Conservation (phyloP, 495 filamentous ascomycete genomes). For the Tetracladium setigerum region DNA sequence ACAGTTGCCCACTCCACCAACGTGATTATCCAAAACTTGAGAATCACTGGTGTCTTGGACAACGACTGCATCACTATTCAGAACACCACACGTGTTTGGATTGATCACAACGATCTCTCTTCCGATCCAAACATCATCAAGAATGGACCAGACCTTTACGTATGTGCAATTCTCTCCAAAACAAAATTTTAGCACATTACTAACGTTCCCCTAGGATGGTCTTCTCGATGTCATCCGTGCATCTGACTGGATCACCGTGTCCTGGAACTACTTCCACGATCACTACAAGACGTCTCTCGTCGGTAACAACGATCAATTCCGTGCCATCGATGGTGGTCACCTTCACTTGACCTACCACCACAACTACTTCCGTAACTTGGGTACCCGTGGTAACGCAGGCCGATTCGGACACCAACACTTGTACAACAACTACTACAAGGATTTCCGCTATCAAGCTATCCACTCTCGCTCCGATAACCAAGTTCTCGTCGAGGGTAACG, state of each 20-base stretch:
- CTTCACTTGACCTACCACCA: conserved; percentile 45
- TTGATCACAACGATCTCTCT: conserved; percentile 46
- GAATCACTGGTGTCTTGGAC: conserved; percentile 33
- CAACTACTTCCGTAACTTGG: conserved; percentile 50
- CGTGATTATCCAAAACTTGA: conserved; percentile 45
- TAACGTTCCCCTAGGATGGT: conserved; percentile 25
- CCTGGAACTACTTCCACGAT: conserved; percentile 44
- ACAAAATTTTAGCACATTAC: conserved; percentile 28
- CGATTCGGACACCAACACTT: conserved; percentile 44
- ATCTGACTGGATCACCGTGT: conserved; percentile 42
- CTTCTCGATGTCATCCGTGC: conserved; percentile 34
- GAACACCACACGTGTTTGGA: conserved; percentile 40
- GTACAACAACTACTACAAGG: conserved; percentile 25
- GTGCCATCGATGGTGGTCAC: conserved; percentile 36
- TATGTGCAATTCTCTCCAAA: conserved; percentile 29
- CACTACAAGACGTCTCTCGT: conserved; percentile 50
- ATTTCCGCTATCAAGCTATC: conserved; percentile 51
- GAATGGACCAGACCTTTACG: conserved; percentile 31
- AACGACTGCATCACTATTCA: conserved; percentile 41
- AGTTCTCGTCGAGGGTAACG: conserved; percentile 53
- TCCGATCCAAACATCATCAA: conserved; percentile 23
- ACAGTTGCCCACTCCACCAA: conserved; percentile 31
- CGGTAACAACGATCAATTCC: conserved; percentile 28
- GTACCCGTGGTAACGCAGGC: conserved; percentile 42
- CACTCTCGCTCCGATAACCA: conserved; percentile 63